phyloP scores from a whole-genome alignment of 169 alveolate genomes.

The Miamiensis avidus region DNA sequence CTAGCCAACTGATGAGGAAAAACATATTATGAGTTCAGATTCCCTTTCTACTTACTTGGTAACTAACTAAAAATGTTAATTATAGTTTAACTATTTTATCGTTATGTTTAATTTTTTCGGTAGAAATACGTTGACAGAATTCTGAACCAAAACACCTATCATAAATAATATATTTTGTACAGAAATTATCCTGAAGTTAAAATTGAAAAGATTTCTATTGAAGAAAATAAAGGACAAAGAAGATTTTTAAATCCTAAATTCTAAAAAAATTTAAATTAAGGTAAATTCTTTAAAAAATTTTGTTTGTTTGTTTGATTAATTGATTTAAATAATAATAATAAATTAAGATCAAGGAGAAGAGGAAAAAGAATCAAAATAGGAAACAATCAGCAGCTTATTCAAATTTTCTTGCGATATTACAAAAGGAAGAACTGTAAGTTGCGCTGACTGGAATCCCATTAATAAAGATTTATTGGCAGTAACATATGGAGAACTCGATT shows the following conservation, averaged over 20 bases:
- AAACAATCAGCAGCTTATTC: constrained; percentile 64
- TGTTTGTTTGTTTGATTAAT: constrained; percentile 38
- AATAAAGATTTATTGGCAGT: constrained; percentile 90
- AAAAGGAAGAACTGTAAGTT: constrained; percentile 66
- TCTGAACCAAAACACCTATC: constrained; percentile 86
- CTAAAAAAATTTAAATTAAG: constrained; percentile 41
- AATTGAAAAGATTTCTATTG: constrained; percentile 52
- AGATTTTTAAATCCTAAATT: constrained; percentile 49
- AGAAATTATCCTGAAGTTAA: constrained; percentile 85
- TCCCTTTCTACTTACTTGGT: constrained; percentile 29
- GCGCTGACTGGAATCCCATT: constrained; percentile 87
- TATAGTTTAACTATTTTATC: background rate
- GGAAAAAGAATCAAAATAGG: constrained; percentile 62
- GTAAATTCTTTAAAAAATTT: constrained; percentile 39
- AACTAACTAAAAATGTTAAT: too few relatives aligned
- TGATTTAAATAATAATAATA: constrained; percentile 49
- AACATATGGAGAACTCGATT: constrained; percentile 84
- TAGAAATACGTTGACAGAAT: constrained; percentile 85
- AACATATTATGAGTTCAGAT: constrained; percentile 43
- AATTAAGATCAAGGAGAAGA: constrained; percentile 64
- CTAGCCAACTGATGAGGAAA: constrained; percentile 29
- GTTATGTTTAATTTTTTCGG: too few relatives aligned
- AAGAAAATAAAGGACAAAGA: constrained; percentile 55
- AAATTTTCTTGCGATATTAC: constrained; percentile 74
- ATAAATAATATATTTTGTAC: constrained; percentile 86